Evolutionary conservation across 1,284 basidiomycete species (phyloP).

Genomic region (Sutorius eximius): DNA sequence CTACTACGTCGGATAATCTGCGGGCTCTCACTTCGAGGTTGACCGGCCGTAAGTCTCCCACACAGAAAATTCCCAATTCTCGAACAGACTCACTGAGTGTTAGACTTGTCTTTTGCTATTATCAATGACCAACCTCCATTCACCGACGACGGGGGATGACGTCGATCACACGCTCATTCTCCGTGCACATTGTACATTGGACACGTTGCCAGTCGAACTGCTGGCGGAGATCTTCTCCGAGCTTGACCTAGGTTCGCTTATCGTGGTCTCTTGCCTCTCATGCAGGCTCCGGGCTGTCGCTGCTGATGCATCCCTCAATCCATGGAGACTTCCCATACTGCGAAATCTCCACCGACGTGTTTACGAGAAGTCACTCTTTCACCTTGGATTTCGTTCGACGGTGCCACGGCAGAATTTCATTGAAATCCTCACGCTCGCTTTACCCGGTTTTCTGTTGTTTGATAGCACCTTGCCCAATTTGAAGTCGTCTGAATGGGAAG

Average conservation of each 20-base stretch:
- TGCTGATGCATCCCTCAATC: slow-evolving; percentile 65
- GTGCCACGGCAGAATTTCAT: slow-evolving; percentile 76
- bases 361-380: slow-evolving; percentile 53
- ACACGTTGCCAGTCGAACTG: slow-evolving; percentile 69
- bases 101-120: not conserved
- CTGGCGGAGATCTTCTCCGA: slow-evolving; percentile 70
- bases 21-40: too few species aligned
- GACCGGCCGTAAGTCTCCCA: not conserved
- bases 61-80: not conserved
- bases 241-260: slow-evolving; percentile 60
- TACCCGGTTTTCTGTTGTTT: slow-evolving; percentile 60
- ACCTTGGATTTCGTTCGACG: slow-evolving; percentile 56
- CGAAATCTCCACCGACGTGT: slow-evolving; percentile 47
- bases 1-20: not conserved
- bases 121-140: slow-evolving; percentile 3
- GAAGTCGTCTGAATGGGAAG: slow-evolving; percentile 64
- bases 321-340: slow-evolving; percentile 69
- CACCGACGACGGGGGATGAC: not conserved
- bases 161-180: not conserved
- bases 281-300: slow-evolving; percentile 53
- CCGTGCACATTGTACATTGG: slow-evolving; percentile 29
- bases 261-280: slow-evolving; percentile 58
- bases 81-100: not conserved
- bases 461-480: slow-evolving; percentile 67
- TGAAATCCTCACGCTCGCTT: slow-evolving; percentile 62